Evolutionary conservation across 139 green algal genomes (phyloP).

Genomic region (Chlamydomonas sp.): DNA sequence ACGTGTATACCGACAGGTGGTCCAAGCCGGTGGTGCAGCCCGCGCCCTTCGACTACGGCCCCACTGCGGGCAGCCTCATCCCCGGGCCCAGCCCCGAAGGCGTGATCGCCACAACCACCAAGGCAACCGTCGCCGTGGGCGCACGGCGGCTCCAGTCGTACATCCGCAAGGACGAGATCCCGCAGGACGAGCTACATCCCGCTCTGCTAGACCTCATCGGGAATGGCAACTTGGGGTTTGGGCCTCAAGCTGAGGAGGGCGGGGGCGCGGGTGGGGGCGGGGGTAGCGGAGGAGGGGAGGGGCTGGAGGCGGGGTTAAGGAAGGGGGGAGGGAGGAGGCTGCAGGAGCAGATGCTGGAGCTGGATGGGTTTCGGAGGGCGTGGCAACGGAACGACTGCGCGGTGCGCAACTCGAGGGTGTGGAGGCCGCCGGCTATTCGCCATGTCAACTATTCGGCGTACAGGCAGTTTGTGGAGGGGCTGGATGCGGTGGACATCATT

Average conservation of each 20-base stretch:
- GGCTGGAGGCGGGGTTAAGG: neutral
- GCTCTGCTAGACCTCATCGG: slow-evolving; percentile 4
- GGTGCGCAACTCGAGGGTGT: slow-evolving; percentile 1
- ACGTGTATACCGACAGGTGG: slow-evolving; percentile 4
- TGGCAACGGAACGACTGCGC: slow-evolving; percentile 38
- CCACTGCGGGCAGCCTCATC: slow-evolving; percentile 4
- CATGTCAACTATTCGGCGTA: slow-evolving; percentile 30
- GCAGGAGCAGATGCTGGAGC: slow-evolving; percentile 18
- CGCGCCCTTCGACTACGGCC: slow-evolving; percentile 33
- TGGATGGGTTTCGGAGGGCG: slow-evolving; percentile 27
- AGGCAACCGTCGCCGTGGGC: neutral
- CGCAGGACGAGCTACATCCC: neutral
- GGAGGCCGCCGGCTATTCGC: slow-evolving; percentile 22
- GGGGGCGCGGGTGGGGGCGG: neutral
- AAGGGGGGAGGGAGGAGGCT: neutral
- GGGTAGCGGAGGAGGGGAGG: neutral
- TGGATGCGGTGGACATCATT: slow-evolving; percentile 32
- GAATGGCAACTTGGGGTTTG: neutral
- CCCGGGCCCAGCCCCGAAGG: slow-evolving; percentile 11
- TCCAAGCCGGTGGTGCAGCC: neutral
- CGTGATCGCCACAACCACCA: neutral
- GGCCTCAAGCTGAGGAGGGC: neutral
- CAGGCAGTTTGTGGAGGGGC: neutral
- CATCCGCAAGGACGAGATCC: neutral
- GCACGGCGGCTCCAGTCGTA: neutral